Conservation (phyloP, 306 rosid genomes). For the Calophaca sinica region DNA sequence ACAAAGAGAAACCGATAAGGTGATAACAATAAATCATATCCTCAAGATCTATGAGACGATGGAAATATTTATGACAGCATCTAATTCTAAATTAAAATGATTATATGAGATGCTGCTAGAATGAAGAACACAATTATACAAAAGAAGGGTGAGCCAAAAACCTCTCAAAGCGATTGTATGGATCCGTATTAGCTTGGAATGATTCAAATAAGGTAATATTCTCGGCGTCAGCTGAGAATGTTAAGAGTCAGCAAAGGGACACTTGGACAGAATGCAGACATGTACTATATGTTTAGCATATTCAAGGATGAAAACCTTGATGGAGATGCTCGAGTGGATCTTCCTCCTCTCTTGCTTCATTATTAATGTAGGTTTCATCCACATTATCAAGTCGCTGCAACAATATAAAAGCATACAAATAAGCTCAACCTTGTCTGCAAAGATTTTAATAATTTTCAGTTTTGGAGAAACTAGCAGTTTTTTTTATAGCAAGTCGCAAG, state of each 20-base stretch:
- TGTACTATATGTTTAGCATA: constrained; percentile 6
- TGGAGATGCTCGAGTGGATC: constrained; percentile 59
- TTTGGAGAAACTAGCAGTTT: not conserved
- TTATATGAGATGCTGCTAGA: constrained; percentile 5
- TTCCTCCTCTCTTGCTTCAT: constrained; percentile 52
- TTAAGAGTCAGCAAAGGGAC: constrained; percentile 40
- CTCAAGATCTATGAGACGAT: not conserved
- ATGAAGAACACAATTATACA: constrained; percentile 6
- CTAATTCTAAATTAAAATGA: constrained; percentile 3
- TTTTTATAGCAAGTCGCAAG: not conserved
- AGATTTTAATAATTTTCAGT: not conserved
- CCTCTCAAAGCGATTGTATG: constrained; percentile 72
- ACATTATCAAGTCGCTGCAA: constrained; percentile 79
- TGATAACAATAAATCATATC: not conserved
- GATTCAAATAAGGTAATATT: constrained; percentile 67
- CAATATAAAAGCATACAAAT: constrained; percentile 32
- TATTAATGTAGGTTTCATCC: constrained; percentile 56
- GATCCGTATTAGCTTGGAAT: constrained; percentile 53
- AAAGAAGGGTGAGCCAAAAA: constrained; percentile 44
- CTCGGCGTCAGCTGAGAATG: constrained; percentile 66
- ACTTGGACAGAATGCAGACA: constrained; percentile 1
- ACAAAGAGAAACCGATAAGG: not conserved
- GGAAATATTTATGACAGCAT: not conserved
- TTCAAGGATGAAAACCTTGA: constrained; percentile 65
- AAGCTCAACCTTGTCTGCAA: constrained; percentile 22